These are phyloP conservation scores for Metschnikowia vanudenii DNA, from an alignment of 805 yeast species.

Conservation along the genomic window DNA sequence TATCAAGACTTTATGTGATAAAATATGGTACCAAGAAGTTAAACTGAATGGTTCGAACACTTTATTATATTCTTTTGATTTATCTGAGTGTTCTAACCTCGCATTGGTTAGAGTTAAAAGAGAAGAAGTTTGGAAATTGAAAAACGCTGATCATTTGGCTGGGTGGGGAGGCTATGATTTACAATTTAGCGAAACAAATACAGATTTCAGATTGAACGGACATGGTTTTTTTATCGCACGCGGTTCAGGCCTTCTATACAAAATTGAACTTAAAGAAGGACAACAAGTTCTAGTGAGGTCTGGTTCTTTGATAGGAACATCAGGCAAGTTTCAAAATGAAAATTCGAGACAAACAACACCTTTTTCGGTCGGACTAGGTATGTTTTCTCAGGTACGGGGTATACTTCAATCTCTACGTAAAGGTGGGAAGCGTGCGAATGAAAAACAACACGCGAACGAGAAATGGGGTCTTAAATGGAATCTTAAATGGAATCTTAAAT, in stretches of 20 bases:
- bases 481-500: background rate
- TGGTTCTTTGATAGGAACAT: conserved; percentile 3
- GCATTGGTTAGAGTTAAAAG: conserved; percentile 3
- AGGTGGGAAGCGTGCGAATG: background rate
- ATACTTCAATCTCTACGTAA: background rate
- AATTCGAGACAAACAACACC: background rate
- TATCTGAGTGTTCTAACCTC: conserved; percentile 2
- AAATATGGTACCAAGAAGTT: conserved; percentile 14
- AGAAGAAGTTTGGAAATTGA: conserved; percentile 11
- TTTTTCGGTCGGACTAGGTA: background rate
- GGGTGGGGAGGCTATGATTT: conserved; percentile 18
- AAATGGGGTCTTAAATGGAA: background rate
- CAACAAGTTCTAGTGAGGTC: conserved; percentile 1
- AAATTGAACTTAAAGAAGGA: conserved; percentile 5
- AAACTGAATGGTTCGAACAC: conserved; percentile 10
- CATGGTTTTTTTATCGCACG: conserved; percentile 10
- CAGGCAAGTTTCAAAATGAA: background rate
- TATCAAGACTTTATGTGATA: conserved; percentile 6
- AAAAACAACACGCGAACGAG: background rate
- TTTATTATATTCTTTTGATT: conserved; percentile 11
- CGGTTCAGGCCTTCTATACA: conserved; percentile 6
- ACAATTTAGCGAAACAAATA: background rate
- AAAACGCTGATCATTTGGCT: conserved; percentile 3
- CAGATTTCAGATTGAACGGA: conserved; percentile 5
- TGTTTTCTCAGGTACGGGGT: background rate